phyloP scores from a whole-genome alignment of 352 stramenopile genomes.

The Phytophthora melonis region DNA sequence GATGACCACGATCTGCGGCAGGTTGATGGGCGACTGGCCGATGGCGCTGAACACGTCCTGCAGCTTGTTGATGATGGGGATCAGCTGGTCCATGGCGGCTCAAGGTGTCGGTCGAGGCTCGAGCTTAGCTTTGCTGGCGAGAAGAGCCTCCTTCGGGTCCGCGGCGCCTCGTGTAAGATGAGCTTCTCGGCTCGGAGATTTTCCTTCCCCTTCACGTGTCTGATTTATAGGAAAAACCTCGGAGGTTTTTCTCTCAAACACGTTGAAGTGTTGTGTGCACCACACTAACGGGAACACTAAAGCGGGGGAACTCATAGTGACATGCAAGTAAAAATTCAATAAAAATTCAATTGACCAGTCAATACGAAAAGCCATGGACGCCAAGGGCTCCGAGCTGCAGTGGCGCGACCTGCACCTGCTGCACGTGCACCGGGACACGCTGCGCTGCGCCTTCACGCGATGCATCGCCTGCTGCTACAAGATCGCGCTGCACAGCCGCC shows the following conservation, averaged over 20 bases:
- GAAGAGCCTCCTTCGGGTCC: no score
- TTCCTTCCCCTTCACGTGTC: not conserved
- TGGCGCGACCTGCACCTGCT: slow-evolving; percentile 66
- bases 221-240: slow-evolving; percentile 36
- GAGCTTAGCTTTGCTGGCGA: no score
- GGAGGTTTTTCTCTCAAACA: slow-evolving; percentile 7
- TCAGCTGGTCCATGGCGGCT: slow-evolving; percentile 97
- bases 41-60: slow-evolving; percentile 99
- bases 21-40: slow-evolving; percentile 95
- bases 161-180: no score
- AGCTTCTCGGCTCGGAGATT: not conserved
- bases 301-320: no score
- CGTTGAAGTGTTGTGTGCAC: slow-evolving; percentile 8
- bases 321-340: no score
- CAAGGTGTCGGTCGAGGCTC: no score
- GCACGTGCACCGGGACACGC: slow-evolving; percentile 71
- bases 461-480: slow-evolving; percentile 92
- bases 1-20: slow-evolving; percentile 99
- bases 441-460: slow-evolving; percentile 70
- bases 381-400: slow-evolving; percentile 17
- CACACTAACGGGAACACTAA: not conserved
- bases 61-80: slow-evolving; percentile 99
- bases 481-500: slow-evolving; percentile 70
- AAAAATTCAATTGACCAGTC: slow-evolving; percentile 5
- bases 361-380: slow-evolving; percentile 16